A percentile compares a stretch with the other conserved stretches of the same genome.
These are phyloP conservation scores for Canariomyces notabilis DNA, from an alignment of 2,329 filamentous ascomycete genomes.

Conservation along the genomic window DNA sequence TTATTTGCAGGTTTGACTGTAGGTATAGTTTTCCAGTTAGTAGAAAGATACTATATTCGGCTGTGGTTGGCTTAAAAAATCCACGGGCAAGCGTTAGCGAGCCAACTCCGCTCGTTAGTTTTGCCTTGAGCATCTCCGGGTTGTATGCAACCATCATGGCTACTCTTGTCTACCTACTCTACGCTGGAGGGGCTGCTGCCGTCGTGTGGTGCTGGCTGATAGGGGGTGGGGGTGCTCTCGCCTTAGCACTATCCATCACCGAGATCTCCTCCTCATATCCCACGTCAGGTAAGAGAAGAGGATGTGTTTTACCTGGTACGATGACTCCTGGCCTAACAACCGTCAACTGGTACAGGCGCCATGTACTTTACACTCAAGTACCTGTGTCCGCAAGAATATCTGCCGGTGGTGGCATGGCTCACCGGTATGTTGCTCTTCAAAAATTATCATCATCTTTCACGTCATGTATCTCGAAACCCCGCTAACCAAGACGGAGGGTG, in stretches of 20 bases:
- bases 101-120: too few species aligned
- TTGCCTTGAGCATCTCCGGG: constrained; percentile 51
- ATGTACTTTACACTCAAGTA: constrained; percentile 53
- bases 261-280: constrained; percentile 55
- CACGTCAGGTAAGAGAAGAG: constrained; percentile 34
- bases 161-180: constrained; percentile 49
- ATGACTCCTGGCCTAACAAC: not conserved
- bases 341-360: constrained; percentile 23
- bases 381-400: constrained; percentile 43
- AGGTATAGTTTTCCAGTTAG: too few species aligned
- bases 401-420: constrained; percentile 47
- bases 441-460: too few species aligned
- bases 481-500: constrained; percentile 30
- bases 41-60: too few species aligned
- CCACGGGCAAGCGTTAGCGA: too few species aligned
- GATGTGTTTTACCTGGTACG: not conserved
- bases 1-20: too few species aligned
- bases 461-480: not conserved
- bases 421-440: constrained; percentile 17
- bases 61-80: too few species aligned
- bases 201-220: constrained; percentile 57
- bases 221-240: constrained; percentile 51
- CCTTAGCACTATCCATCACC: constrained; percentile 49
- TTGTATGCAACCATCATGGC: constrained; percentile 52
- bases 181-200: constrained; percentile 48